phyloP scores from a whole-genome alignment of 441 rosid species.

The Populus hybrid region DNA sequence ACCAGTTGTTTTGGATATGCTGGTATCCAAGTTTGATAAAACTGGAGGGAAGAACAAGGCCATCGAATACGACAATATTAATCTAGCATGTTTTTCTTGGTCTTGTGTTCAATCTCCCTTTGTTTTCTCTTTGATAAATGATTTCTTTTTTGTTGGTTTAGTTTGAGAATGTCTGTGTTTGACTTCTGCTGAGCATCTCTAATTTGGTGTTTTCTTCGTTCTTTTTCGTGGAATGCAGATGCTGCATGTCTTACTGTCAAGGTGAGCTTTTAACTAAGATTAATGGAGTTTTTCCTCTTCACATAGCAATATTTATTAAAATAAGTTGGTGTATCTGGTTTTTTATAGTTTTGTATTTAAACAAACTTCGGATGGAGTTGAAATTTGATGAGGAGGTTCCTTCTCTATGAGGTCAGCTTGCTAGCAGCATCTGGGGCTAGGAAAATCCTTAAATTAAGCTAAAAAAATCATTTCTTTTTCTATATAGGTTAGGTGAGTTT shows the following conservation, averaged over 20 bases:
- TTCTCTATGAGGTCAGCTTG: too few relatives aligned
- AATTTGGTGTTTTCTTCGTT: slow-evolving; percentile 5
- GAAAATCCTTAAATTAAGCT: too few relatives aligned
- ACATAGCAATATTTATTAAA: too few relatives aligned
- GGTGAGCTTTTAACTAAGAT: slow-evolving; percentile 38
- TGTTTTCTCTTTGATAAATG: not conserved
- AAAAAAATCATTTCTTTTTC: too few relatives aligned
- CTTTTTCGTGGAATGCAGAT: slow-evolving; percentile 42
- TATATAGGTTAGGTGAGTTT: too few relatives aligned
- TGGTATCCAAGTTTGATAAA: slow-evolving; percentile 82
- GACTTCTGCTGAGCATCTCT: not conserved
- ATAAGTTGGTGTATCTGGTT: too few relatives aligned
- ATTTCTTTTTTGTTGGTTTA: not conserved
- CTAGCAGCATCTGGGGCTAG: too few relatives aligned
- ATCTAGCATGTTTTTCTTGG: slow-evolving; percentile 55
- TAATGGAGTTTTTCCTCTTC: not conserved
- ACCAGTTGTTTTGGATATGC: slow-evolving; percentile 62
- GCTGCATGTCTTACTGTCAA: slow-evolving; percentile 94
- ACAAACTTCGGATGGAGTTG: too few relatives aligned
- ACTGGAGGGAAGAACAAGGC: slow-evolving; percentile 65
- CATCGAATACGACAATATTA: slow-evolving; percentile 89
- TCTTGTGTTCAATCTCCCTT: not conserved
- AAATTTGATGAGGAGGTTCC: too few relatives aligned
- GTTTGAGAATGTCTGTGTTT: not conserved
- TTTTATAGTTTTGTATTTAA: too few relatives aligned